A percentile compares a stretch with the other conserved stretches of the same genome.
These are phyloP conservation scores for Luffa acutangula DNA, from an alignment of 306 rosid species.

Conservation along the genomic window DNA sequence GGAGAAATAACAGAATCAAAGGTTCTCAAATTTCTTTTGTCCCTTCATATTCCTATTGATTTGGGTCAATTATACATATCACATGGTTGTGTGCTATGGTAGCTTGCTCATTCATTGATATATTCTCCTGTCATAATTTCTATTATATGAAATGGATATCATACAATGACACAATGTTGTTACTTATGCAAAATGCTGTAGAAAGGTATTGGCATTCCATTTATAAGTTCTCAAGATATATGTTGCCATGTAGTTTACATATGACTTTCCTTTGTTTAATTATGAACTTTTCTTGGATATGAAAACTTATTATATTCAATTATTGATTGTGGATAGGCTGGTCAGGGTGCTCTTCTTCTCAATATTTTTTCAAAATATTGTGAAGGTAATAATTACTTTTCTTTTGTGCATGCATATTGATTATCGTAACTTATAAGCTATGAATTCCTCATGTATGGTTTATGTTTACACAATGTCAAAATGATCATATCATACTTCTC, in stretches of 20 bases:
- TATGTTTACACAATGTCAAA: not conserved
- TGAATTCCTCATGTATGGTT: not conserved
- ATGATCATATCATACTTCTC: not conserved
- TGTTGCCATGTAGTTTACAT: not conserved
- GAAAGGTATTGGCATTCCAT: not conserved
- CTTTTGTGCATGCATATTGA: not conserved
- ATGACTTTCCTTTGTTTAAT: not conserved
- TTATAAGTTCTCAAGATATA: not conserved
- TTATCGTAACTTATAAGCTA: not conserved
- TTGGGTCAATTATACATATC: not conserved
- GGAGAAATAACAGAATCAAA: slow-evolving; percentile 25
- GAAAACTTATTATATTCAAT: not conserved
- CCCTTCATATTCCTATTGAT: not conserved
- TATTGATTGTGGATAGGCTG: slow-evolving; percentile 13
- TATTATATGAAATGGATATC: not conserved
- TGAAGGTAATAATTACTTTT: slow-evolving; percentile 20
- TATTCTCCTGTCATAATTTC: not conserved
- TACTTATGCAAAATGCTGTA: not conserved
- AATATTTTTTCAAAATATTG: slow-evolving; percentile 27
- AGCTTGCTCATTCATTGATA: not conserved
- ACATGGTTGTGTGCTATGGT: not conserved
- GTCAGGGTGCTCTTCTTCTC: slow-evolving; percentile 25
- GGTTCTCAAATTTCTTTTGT: slow-evolving; percentile 11
- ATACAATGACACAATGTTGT: not conserved
- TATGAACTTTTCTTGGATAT: not conserved